These are phyloP conservation scores for Serendipita vermifera DNA, from an alignment of 768 basidiomycete genomes.

Conservation along the genomic window DNA sequence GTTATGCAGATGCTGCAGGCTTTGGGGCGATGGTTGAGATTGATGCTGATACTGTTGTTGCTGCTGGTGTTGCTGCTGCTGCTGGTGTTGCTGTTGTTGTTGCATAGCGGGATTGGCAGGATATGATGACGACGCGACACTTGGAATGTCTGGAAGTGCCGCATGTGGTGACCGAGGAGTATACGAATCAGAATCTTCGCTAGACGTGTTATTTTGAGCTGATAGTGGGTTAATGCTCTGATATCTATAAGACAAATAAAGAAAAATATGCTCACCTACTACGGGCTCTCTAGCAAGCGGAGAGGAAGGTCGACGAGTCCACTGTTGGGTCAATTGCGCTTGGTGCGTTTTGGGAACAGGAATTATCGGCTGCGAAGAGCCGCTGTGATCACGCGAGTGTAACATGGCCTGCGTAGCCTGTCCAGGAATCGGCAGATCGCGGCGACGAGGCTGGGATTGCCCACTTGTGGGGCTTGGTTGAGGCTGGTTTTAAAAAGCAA, in stretches of 20 bases:
- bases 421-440: not conserved
- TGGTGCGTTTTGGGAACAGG: conserved; percentile 8
- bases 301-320: not conserved
- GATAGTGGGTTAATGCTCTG: not conserved
- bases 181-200: conserved; percentile 7
- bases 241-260: not conserved
- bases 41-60: not conserved
- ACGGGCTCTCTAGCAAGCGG: conserved; percentile 1
- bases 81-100: not conserved
- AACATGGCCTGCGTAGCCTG: conserved; percentile 4
- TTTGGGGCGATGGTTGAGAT: not conserved
- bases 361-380: not conserved
- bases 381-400: conserved; percentile 1
- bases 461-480: too few relatives aligned
- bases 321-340: conserved; percentile 1
- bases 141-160: not conserved
- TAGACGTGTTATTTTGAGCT: conserved; percentile 6
- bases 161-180: conserved; percentile 4
- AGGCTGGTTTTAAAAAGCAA: too few relatives aligned
- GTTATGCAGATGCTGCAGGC: not conserved
- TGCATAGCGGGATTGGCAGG: not conserved
- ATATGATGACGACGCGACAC: not conserved
- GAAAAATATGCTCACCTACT: not conserved
- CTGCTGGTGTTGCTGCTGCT: not conserved
- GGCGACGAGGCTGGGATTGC: too few relatives aligned